phyloP scores from a whole-genome alignment of 805 yeast species.

The Jamesozyma piceae region DNA sequence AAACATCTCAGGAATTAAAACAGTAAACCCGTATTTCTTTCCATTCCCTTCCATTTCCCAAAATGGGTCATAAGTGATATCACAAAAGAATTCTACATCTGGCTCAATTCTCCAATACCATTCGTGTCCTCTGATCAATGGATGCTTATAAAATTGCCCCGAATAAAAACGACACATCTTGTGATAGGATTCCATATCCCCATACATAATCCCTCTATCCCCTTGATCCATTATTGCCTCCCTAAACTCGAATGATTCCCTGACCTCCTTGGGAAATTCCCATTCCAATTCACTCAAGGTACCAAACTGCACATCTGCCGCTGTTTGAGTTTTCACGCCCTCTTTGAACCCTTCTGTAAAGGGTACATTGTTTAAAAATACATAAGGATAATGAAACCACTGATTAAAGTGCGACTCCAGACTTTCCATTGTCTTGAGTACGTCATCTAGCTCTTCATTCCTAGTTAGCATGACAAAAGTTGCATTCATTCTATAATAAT shows the following conservation, averaged over 20 bases:
- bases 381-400: constrained; percentile 91
- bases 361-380: constrained; percentile 73
- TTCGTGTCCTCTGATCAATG: constrained; percentile 56
- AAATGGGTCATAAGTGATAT: constrained; percentile 86
- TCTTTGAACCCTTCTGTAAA: constrained; percentile 57
- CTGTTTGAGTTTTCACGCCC: constrained; percentile 43
- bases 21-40: constrained; percentile 79
- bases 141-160: constrained; percentile 75
- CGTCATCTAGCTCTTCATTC: constrained; percentile 70
- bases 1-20: constrained; percentile 65
- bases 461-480: constrained; percentile 78
- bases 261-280: constrained; percentile 64
- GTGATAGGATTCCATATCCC: constrained; percentile 74
- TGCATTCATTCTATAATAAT: constrained; percentile 56
- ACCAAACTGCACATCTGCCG: constrained; percentile 66
- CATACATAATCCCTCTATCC: constrained; percentile 77
- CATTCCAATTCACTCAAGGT: constrained; percentile 47
- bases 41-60: constrained; percentile 60
- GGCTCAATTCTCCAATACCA: constrained; percentile 99
- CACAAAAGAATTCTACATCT: constrained; percentile 82
- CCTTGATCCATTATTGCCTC: constrained; percentile 58
- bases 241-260: constrained; percentile 55
- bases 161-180: constrained; percentile 90
- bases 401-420: constrained; percentile 85
- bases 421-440: constrained; percentile 58